These are phyloP conservation scores for Ganoderma sinense DNA, from an alignment of 1,284 basidiomycete species.

Conservation along the genomic window DNA sequence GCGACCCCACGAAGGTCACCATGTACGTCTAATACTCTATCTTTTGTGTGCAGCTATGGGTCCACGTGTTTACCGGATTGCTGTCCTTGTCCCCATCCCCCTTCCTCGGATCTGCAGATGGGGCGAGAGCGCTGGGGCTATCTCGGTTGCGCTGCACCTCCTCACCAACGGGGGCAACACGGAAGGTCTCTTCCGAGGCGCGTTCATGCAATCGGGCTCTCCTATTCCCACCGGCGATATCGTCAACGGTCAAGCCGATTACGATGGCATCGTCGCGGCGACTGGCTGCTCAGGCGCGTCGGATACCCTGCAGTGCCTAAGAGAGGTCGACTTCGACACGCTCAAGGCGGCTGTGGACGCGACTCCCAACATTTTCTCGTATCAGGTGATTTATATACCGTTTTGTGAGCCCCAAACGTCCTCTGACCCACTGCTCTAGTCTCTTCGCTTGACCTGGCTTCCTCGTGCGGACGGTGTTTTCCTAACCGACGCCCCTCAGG, in stretches of 20 bases:
- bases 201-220: constrained; percentile 47
- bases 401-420: not conserved
- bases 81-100: not conserved
- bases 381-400: not conserved
- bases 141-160: constrained; percentile 44
- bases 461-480: constrained; percentile 48
- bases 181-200: constrained; percentile 44
- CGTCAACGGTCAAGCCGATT: constrained; percentile 41
- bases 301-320: constrained; percentile 50
- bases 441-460: constrained; percentile 37
- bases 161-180: constrained; percentile 41
- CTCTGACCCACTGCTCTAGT: not conserved
- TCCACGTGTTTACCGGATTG: not conserved
- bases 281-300: constrained; percentile 40
- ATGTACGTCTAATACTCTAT: constrained; percentile 47
- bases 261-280: constrained; percentile 41
- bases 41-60: not conserved
- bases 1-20: constrained; percentile 64
- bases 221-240: constrained; percentile 43
- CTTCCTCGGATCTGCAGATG: constrained; percentile 34
- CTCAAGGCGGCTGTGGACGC: constrained; percentile 41
- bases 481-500: constrained; percentile 39
- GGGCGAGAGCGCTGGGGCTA: constrained; percentile 53
- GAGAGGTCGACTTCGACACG: constrained; percentile 39
- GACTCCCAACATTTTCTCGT: constrained; percentile 36